Conservation (phyloP, 73 alveolate species). For the Blepharisma japonicum region DNA sequence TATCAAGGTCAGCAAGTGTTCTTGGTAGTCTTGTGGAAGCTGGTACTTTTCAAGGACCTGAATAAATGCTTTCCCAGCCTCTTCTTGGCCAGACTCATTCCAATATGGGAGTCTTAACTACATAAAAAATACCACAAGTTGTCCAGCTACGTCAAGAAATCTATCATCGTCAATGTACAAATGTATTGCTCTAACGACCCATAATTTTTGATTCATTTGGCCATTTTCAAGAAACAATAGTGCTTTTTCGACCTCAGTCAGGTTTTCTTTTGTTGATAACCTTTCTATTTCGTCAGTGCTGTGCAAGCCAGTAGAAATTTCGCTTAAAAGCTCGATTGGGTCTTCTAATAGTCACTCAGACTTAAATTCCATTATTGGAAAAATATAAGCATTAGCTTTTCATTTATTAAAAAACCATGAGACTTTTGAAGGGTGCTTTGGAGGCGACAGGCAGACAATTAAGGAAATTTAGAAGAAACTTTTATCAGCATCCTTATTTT, state of each 20-base stretch:
- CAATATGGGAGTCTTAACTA: constrained; percentile 21
- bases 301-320: neutral
- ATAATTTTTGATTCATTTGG: constrained; percentile 8
- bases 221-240: neutral
- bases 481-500: constrained; percentile 11
- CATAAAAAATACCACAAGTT: neutral
- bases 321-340: constrained; percentile 15
- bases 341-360: constrained; percentile 23
- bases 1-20: neutral
- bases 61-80: constrained; percentile 12
- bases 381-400: neutral
- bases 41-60: neutral
- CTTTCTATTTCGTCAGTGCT: constrained; percentile 10
- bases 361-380: constrained; percentile 8
- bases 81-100: constrained; percentile 28
- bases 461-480: neutral
- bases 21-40: neutral
- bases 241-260: neutral
- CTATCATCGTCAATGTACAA: neutral
- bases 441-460: neutral
- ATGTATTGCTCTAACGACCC: neutral
- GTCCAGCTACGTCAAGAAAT: neutral
- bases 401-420: neutral
- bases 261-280: constrained; percentile 7
- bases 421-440: neutral